A percentile compares a stretch with the other conserved stretches of the same genome.
These are phyloP conservation scores for Lecanosticta acicola DNA, from an alignment of 2,329 filamentous ascomycete species.

Conservation along the genomic window DNA sequence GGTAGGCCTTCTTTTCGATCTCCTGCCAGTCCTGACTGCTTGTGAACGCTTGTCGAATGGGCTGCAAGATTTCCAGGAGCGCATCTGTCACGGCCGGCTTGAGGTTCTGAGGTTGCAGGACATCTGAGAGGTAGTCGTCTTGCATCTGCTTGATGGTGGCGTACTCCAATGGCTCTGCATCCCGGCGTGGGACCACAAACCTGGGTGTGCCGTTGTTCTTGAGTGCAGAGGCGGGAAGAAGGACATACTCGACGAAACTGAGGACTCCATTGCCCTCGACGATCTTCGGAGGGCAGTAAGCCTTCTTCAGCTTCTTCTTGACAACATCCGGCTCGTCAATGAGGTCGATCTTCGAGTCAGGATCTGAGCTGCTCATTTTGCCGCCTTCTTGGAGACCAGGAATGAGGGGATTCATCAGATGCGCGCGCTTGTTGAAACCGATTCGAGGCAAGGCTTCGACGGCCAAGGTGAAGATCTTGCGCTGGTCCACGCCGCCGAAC, in stretches of 20 bases:
- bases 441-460: constrained; percentile 80
- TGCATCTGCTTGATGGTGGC: constrained; percentile 67
- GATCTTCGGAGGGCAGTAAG: constrained; percentile 67
- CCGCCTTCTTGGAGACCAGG: constrained; percentile 68
- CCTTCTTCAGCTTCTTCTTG: constrained; percentile 79
- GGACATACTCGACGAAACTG: constrained; percentile 78
- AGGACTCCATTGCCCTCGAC: constrained; percentile 83
- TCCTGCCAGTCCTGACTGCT: constrained; percentile 73
- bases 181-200: constrained; percentile 62
- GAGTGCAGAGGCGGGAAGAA: constrained; percentile 71
- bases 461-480: constrained; percentile 82
- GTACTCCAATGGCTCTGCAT: constrained; percentile 73
- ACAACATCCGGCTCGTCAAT: constrained; percentile 71
- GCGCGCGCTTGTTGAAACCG: constrained; percentile 71
- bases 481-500: constrained; percentile 78
- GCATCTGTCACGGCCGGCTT: constrained; percentile 77
- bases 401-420: constrained; percentile 83
- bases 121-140: constrained; percentile 72
- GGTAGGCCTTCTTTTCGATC: constrained; percentile 74
- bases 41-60: constrained; percentile 70
- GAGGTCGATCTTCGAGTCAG: constrained; percentile 87
- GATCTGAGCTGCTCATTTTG: constrained; percentile 71
- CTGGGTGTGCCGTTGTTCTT: constrained; percentile 46
- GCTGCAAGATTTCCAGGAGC: constrained; percentile 66
- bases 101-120: constrained; percentile 65